Base-by-base conservation (phyloP, 2,329 filamentous ascomycete species). In the Falciphora oryzae region DNA sequence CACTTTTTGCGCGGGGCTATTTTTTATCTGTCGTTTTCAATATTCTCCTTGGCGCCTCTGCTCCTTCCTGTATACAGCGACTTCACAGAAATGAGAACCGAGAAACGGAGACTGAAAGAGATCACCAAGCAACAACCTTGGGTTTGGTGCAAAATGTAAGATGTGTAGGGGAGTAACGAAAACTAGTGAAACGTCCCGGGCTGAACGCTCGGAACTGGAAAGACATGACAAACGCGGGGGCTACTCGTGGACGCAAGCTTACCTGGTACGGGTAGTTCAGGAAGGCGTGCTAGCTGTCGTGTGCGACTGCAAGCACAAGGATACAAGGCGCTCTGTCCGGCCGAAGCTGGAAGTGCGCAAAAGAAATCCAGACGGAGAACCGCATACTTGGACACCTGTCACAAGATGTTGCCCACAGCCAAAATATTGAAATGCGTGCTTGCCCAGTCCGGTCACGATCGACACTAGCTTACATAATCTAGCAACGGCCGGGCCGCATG, bases 31-130 rank as follows among this genome's bases (percentile, higher is more conserved):
- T 58, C 57, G 6, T 1, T 28, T 53, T 10, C 10, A 10, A 10
- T 38, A 22, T 29, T 28, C n/a, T 18, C 27, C 11, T 53, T 28
- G n/a, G 35, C 4, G 6, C 28, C 7, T 61, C 60, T 16, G 25
- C n/a, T 28, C 38, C 38, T 62, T 62, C n/a, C 28, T 29, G 63
- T 16, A 59, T 35, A 25, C 25, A 35, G 57, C 14, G 57, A 44
- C 44, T 29, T 60, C 57, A 14, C 11, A 58, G 27, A 4, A 58
- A 10, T n/a, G 22, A 53, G 22, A 2, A 50, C 3, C 18, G 44
- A 53, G 1, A 25, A 53, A 25, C 3, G 22, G n/a, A 53, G 11
- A 7, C 18, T 5, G 7, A 53, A 2, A 11, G 22, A 50, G 2
- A 18, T 6, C n/a, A n/a, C 16, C 10, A 11, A 11, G 32, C 3